A percentile compares a stretch with the other conserved stretches of the same genome.
phyloP scores from a whole-genome alignment of 2,329 filamentous ascomycete species.

The Arthrinium phaeospermum region DNA sequence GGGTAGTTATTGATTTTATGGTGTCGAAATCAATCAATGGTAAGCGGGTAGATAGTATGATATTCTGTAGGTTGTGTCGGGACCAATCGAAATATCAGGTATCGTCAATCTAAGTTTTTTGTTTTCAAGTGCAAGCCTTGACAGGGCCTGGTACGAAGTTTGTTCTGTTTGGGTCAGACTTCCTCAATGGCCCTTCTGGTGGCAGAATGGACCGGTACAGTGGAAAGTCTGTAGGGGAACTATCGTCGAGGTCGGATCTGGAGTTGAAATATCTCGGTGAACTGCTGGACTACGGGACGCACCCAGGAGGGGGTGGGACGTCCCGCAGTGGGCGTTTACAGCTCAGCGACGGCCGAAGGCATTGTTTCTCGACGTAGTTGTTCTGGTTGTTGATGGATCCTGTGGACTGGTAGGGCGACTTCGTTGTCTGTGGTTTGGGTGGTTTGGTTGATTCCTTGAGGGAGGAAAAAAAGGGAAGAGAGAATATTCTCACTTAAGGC shows the following conservation, averaged over 20 bases:
- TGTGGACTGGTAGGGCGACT: constrained; percentile 59
- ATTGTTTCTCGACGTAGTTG: constrained; percentile 75
- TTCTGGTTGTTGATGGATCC: constrained; percentile 40
- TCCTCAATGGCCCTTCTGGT: constrained; percentile 30
- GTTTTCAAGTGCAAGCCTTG: constrained; percentile 23
- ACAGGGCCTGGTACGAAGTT: constrained; percentile 32
- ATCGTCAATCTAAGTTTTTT: constrained; percentile 4
- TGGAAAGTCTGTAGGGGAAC: constrained; percentile 64
- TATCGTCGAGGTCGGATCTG: constrained; percentile 67
- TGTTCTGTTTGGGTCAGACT: constrained; percentile 42
- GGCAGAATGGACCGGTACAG: constrained; percentile 44
- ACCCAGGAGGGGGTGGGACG: constrained; percentile 55
- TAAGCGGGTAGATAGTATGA: not conserved
- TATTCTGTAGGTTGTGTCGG: constrained; percentile 13
- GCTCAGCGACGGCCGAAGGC: constrained; percentile 83
- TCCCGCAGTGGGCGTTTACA: constrained; percentile 89
- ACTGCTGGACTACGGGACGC: constrained; percentile 84
- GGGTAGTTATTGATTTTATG: constrained; percentile 8
- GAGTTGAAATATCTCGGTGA: constrained; percentile 73
- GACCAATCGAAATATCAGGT: not conserved
- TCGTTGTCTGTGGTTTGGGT: constrained; percentile 63
- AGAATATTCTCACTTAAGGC: constrained; percentile 1
- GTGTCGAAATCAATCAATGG: not conserved
- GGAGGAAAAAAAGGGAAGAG: constrained; percentile 33
- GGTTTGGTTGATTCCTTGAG: constrained; percentile 42